Evolutionary conservation across 2,329 filamentous ascomycete species (phyloP), one percentile per base, ranked within the genome.

Genomic region (Cladorrhinum sp.): DNA sequence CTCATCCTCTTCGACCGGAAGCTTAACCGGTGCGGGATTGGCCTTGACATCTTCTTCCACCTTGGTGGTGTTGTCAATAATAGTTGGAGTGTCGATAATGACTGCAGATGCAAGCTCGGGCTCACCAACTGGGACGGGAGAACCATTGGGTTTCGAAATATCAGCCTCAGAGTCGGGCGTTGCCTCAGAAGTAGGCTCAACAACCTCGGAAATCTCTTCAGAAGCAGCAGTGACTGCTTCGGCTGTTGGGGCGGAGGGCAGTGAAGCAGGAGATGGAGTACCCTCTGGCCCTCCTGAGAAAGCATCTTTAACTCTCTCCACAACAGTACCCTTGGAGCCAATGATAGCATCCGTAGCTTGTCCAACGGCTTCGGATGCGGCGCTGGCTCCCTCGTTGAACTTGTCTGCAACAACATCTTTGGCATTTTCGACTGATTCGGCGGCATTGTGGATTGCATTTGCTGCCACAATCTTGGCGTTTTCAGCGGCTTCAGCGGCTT

Each of bases 361-460:
- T 20, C 58, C 67, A 2, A 71, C 63, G 0, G 69, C 72, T n/a
- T 76, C 74, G 7, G 70, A 64, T 18, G 68, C 70, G n/a, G 68
- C 63, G 50, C 61, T 62, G 27, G 36, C 52, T 2, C 54, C 65
- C 12, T 69, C 65, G 5, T 32, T 45, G 25, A 62, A 55, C 18
- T 58, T 62, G 23, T 62, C 61, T 13, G 61, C 57, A 10, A 67
- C 65, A 13, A 67, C 65, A 13, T 68, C 66, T 25, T 61, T 55
- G 8, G 56, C 61, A 16, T 65, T 61, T 23, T 61, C 53, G 10
- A 71, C 69, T 24, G 71, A 63, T 27, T 71, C 58, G 58, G 68
- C 62, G 32, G 77, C 79, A 23, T 78, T 72, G 24, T 76, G 73
- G 7, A 75, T 71, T 7, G 70, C 59, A 6, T 60, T 64, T 20